Evolutionary conservation across 306 rosid genomes (phyloP), one percentile per base, ranked within the genome.

Genomic region (Potentilla sterilis): DNA sequence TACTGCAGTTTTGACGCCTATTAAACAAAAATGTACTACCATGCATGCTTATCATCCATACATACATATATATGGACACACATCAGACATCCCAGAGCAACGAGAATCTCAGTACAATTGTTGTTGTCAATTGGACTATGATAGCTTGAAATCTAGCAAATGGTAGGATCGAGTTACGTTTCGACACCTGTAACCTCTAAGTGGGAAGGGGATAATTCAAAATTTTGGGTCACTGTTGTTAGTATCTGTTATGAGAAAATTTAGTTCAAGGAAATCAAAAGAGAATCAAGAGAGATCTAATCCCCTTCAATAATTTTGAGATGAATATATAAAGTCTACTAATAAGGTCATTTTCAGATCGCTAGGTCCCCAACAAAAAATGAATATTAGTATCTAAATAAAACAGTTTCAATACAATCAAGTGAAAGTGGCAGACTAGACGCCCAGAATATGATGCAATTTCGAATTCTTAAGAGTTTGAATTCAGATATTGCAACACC

Each of bases 71-170:
- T 12, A 16, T 59, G 67, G 47, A 47, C 40, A 67, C 15, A 5
- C 37, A 9, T 16, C 49, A 28, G 1, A 9, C 32, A 55, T 73
- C 68, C 15, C 55, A 71, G 48, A 71, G 51, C 10, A 14, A 42
- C 11, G 44, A 74, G 19, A 32, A 59, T 18, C 13, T 71, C 4
- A 24, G 58, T 16, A 59, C 57, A 43, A 32, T 74, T 8, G 69
- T 43, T 43, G 24, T 11, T 74, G 69, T 74, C 69, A 18, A 44
- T 28, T 44, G 32, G 77, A 74, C 18, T n/a, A 28, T 43, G 77
- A 59, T 43, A 32, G 42, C 44, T 59, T 59, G 34, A 43, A 59
- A 74, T 74, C 44, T 73, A 57, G 76, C 54, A 5, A 55, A 58
- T 59, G 18, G 69, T 9, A 2, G 19, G 69, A 32, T 74, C 54